Evolutionary conservation across 192 early-diverging fungal species (phyloP), one percentile per base, ranked within the genome.

Genomic region (Cetraspora pellucida): DNA sequence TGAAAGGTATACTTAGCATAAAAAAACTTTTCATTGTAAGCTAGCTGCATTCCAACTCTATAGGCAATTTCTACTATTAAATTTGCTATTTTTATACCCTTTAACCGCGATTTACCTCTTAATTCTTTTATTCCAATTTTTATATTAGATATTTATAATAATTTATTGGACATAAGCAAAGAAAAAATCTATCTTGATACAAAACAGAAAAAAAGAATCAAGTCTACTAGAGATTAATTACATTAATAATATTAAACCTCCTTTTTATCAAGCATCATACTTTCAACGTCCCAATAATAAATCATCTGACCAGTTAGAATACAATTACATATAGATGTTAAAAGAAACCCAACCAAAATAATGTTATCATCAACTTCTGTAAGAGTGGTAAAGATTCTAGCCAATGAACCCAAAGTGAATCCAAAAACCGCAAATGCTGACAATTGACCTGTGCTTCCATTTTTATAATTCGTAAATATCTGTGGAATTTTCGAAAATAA

Each of bases 341-440:
- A 80, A 17, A 93, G 52, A 55, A 84, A 87, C 58, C 92, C 90
- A 23, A 84, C 74, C 23, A 99, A 82, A 77, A 99, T 87, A 10
- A 94, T 77, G 23, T 85, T 81, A 78, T 98, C 96, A 73, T 95
- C 87, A 6, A 97, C 87, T 82, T 99, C 96, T 44, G 93, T 91
- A 79, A 97, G 74, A 14, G 97, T 98, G 10, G 97, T 99, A 78
- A 92, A 95, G 2, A 98, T 86, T 68, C 97, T 88, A 5, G 96
- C 97, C 1, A 90, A 84, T 7, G 89, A 88, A 45, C 97, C 97
- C 25, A 92, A 82, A 80, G 94, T 95, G 77, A 95, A 95, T 80
- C 96, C 92, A 78, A 94, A 88, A 17, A 95, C 89, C 0, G 97
- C 93, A 81, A 99, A 92, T 10, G 91, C 91, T 37, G 95, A 96